A percentile compares a stretch with the other conserved stretches of the same genome.
These are phyloP conservation scores for Dactylellina parvicollis DNA, from an alignment of 2,329 filamentous ascomycete species.

Conservation along the genomic window DNA sequence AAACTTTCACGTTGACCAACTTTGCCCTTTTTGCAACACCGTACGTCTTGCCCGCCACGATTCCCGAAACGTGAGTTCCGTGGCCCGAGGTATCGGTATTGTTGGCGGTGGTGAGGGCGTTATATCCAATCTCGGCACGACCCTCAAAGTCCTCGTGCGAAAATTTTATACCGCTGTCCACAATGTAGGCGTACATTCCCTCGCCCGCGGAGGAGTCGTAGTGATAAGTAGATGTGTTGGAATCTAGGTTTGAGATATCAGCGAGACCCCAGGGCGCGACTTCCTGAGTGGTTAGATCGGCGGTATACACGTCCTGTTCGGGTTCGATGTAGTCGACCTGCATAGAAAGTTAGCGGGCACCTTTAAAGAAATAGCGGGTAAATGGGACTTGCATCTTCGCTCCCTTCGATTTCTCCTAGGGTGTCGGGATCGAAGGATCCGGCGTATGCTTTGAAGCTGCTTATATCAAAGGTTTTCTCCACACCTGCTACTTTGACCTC, in stretches of 20 bases:
- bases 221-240: conserved; percentile 61
- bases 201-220: conserved; percentile 61
- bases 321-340: conserved; percentile 58
- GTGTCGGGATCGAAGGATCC: conserved; percentile 64
- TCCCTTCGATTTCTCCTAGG: conserved; percentile 61
- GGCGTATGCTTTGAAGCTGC: conserved; percentile 63
- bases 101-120: conserved; percentile 57
- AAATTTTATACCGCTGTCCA: conserved; percentile 60
- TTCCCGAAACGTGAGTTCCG: conserved; percentile 62
- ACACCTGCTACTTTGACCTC: conserved; percentile 58
- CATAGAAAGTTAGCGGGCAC: not conserved
- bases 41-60: too few relatives aligned
- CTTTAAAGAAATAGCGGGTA: not conserved
- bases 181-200: conserved; percentile 61
- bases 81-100: conserved; percentile 59
- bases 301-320: conserved; percentile 12
- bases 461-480: conserved; percentile 63
- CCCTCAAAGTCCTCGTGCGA: conserved; percentile 60
- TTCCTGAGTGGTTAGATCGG: not conserved
- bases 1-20: conserved; percentile 66
- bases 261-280: conserved; percentile 49
- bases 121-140: conserved; percentile 61
- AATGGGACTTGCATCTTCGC: conserved; percentile 59
- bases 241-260: conserved; percentile 59
- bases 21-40: conserved; percentile 61